A percentile compares a stretch with the other conserved stretches of the same genome.
phyloP scores from a whole-genome alignment of 495 filamentous ascomycete genomes.

The Penicillium paxilli region DNA sequence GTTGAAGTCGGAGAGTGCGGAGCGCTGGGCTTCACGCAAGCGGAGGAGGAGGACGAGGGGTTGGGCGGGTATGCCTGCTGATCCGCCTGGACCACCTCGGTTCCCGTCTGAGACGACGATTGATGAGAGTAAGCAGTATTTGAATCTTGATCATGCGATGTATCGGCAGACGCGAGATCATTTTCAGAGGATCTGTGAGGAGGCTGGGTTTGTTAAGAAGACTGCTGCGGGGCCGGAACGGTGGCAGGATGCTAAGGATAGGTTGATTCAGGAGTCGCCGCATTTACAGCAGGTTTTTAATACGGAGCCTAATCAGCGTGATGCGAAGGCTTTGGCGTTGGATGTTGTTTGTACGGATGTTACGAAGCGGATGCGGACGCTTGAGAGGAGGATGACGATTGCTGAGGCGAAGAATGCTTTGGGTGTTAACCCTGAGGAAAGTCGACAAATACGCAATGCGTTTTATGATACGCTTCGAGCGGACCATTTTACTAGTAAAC shows the following conservation, averaged over 20 bases:
- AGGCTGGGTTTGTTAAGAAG: conserved; percentile 69
- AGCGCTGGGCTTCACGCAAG: conserved; percentile 65
- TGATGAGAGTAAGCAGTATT: conserved; percentile 71
- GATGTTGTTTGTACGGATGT: conserved; percentile 82
- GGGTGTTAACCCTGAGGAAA: conserved; percentile 70
- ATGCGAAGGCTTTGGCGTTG: conserved; percentile 63
- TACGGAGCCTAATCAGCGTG: conserved; percentile 46
- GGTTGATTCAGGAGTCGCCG: conserved; percentile 61
- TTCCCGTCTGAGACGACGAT: conserved; percentile 82
- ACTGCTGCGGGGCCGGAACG: conserved; percentile 67
- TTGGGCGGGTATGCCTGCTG: conserved; percentile 71
- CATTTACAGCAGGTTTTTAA: conserved; percentile 67
- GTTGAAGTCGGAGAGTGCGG: conserved; percentile 62
- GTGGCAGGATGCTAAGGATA: conserved; percentile 72
- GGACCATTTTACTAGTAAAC: conserved; percentile 72
- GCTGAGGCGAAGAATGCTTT: conserved; percentile 72
- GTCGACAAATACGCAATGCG: conserved; percentile 60
- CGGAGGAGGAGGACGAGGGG: conserved; percentile 69
- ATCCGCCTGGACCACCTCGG: conserved; percentile 71
- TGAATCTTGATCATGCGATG: conserved; percentile 60
- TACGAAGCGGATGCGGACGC: conserved; percentile 72
- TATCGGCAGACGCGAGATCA: conserved; percentile 65
- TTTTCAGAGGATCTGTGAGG: conserved; percentile 69
- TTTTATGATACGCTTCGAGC: conserved; percentile 68
- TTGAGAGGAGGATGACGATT: conserved; percentile 63